Conservation (phyloP, 257 asterid genomes). For the Nicotiana attenuata region DNA sequence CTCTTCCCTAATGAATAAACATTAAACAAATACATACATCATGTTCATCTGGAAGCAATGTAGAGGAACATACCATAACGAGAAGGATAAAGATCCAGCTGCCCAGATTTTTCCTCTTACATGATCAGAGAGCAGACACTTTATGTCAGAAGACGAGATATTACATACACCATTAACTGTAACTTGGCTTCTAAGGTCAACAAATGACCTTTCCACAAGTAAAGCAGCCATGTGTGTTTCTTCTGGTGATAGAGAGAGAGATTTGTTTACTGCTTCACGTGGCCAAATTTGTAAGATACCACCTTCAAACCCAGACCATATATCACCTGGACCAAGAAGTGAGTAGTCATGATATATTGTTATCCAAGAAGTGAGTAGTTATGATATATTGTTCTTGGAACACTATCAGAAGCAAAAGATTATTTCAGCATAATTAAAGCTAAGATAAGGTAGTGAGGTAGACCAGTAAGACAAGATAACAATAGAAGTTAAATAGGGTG, state of each 20-base stretch:
- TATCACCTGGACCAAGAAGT: constrained; percentile 54
- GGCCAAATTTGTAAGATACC: constrained; percentile 85
- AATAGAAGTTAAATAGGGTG: background rate
- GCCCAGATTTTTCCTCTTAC: constrained; percentile 81
- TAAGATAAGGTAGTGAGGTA: background rate
- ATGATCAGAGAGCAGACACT: constrained; percentile 59
- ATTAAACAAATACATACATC: background rate
- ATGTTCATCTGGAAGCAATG: background rate
- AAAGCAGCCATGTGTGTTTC: constrained; percentile 86
- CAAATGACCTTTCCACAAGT: constrained; percentile 66
- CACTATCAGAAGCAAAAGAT: background rate
- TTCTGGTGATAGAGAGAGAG: constrained; percentile 64
- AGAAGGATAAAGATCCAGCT: constrained; percentile 66
- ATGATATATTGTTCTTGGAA: background rate
- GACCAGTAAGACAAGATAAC: background rate
- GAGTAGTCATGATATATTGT: background rate
- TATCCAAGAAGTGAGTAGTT: constrained; percentile 5
- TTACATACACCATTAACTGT: constrained; percentile 78
- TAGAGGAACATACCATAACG: constrained; percentile 56
- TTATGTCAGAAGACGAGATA: constrained; percentile 84
- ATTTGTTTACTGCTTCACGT: constrained; percentile 80
- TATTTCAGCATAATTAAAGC: background rate
- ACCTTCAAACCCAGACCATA: constrained; percentile 91
- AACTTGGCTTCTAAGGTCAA: constrained; percentile 82
- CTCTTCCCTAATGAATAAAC: constrained; percentile 1